Base-by-base conservation (phyloP, 495 filamentous ascomycete species). In the Penicillium coprophilum region DNA sequence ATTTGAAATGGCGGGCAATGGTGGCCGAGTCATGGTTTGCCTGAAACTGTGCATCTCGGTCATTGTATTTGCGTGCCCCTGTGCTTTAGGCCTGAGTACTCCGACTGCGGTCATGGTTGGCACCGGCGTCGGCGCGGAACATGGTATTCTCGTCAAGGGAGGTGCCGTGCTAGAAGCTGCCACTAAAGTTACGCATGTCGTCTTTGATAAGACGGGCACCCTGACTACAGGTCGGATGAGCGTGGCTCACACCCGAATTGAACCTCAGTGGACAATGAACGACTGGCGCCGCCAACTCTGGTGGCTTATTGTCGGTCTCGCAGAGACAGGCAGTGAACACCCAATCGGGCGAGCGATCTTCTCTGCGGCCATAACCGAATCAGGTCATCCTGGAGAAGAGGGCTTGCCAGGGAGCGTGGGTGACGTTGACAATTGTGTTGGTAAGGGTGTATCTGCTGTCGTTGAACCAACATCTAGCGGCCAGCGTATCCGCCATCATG, bases 171-270 rank as follows among this genome's bases (percentile, higher is more conserved):
- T 99, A 13, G 94, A 99, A 72, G 92, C 85, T 3, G 89, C 92
- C 0, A 99, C 93, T 4, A 93, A 90, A 65, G 81, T 99, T 64
- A 93, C 85, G 15, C 88, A 96, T 54, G 83, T 97, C 40, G 92
- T 99, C n/a, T 85, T 97, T n/a, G 94, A 99, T 75, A 99, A 99
- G 79, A 99, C 94, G 4, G 94, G 94, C 27, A 99, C 94, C 2
- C 77, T 99, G 60, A 99, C 94, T 0, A 85, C 91, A 53, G 94
- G 94, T 0, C 91, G 89, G 69, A 97, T 99, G 94, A 91, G 80
- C 56, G 92, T 97, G 24, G 85, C 89, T 21, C 83, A 87, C 55
- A 73, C 78, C 19, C 83, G 82, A 36, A 77, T 91, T 48, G 82
- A 83, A 34, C 72, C 82, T 21, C 76, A 80, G 0, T 97, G 92